Evolutionary conservation across 2,329 filamentous ascomycete species (phyloP), one percentile per base, ranked within the genome.

Genomic region (Nemania serpens): DNA sequence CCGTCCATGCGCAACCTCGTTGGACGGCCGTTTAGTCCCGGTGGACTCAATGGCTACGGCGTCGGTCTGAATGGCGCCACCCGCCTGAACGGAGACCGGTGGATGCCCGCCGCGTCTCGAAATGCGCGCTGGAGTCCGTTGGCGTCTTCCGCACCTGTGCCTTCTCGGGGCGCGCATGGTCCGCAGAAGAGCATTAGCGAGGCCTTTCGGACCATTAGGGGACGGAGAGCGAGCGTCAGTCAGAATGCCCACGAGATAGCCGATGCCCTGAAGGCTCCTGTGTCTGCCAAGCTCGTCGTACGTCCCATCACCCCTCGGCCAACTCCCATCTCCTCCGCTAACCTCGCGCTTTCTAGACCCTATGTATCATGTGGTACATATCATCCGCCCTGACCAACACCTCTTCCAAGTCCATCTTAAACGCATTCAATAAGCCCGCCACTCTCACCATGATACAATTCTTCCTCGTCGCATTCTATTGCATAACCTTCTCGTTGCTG

Each of bases 351-450:
- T 62, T 69, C 68, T 76, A 97, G 94, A 77, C 84, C 52, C 87
- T 97, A 50, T 98, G 94, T 77, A 79, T 93, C 59, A 78, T 94
- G 72, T 98, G 95, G 95, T 99, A 98, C 80, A 85, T 91, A 75
- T 96, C 93, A 22, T 98, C 94, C 45, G 95, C 96, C 64, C 81
- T 98, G 69, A 97, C 95, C 64, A 99, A 98, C 75, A 97, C 95
- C 2, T 98, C 95, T 22, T 97, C 95, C 54, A 99, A 99, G 79
- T 91, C 94, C 17, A 99, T 99, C 72, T 82, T 98, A 63, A 97
- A 92, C 68, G 91, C 91, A 45, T 91, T 97, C 67, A 88, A 91
- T 60, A 95, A 92, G 76, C 94, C 94, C 1, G 90, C 95, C 34
- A 97, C 94, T 18, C 84, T 98, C 70, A 98, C 94, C 1, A 83